Evolutionary conservation across 176 grass and related monocot species (phyloP).

Genomic region (Oryza coarctata): DNA sequence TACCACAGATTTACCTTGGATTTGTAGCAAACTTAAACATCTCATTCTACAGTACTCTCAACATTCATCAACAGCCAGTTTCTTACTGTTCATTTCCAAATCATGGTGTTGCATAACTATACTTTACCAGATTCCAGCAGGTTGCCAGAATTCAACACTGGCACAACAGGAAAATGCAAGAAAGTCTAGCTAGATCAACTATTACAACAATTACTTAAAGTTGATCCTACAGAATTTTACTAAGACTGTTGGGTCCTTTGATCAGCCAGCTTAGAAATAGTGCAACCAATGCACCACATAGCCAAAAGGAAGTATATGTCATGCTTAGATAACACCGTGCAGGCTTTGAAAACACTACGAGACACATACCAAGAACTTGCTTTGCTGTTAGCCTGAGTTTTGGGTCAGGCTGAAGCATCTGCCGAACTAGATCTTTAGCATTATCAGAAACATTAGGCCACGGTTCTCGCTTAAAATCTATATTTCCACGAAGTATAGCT

Average conservation of each 20-base stretch:
- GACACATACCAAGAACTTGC: slow-evolving; percentile 85
- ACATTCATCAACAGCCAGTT: not conserved
- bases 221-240: slow-evolving; percentile 7
- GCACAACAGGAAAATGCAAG: not conserved
- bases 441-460: slow-evolving; percentile 97
- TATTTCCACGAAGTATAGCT: slow-evolving; percentile 93
- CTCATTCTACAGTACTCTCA: not conserved
- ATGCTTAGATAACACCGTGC: not conserved
- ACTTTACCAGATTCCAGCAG: not conserved
- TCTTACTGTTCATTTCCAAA: not conserved
- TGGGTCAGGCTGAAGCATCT: slow-evolving; percentile 95
- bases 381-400: slow-evolving; percentile 92
- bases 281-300: not conserved
- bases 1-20: not conserved
- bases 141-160: not conserved
- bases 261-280: not conserved
- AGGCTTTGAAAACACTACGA: not conserved
- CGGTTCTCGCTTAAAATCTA: slow-evolving; percentile 98
- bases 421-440: slow-evolving; percentile 88
- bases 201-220: not conserved
- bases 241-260: not conserved
- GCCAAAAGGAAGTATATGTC: slow-evolving; percentile 1
- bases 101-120: not conserved
- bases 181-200: not conserved
- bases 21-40: not conserved